Base-by-base conservation (phyloP, 768 basidiomycete genomes). In the Galerina sulciceps region DNA sequence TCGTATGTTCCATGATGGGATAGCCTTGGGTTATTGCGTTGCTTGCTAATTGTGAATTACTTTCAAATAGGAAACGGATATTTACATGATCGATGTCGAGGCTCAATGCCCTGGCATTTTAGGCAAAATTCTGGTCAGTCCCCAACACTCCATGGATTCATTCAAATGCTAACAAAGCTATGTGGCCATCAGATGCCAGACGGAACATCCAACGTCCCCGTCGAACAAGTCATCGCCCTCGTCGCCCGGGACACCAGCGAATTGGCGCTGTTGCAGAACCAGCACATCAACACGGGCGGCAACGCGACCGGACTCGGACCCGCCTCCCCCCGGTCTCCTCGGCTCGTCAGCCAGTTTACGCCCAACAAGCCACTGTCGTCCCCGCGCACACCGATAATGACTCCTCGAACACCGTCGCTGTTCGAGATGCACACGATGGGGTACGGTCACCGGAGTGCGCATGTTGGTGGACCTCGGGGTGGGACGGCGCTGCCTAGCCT, bases 91-190 rank as follows among this genome's bases (percentile, higher is more conserved):
- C 68, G 92, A 96, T 71, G 90, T 96, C 4, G 89, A 94, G 76
- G 92, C 93, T n/a, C 88, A 92, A 71, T 91, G 88, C 53, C 88
- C 94, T 65, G 94, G 94, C 52, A 75, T 95, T 22, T 73, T 96
- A 51, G 91, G 87, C 54, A 95, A 93, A 75, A 95, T 96, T 56
- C 69, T 96, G 62, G 90, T 93, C 66, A 50, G 88, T 76, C 31
- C 34, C n/a, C n/a, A n/a, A n/a, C n/a, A n/a, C n/a, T n/a, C n/a
- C n/a, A n/a, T n/a, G n/a, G n/a, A n/a, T n/a, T n/a, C n/a, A n/a
- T 20, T 10, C 8, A 14, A 37, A 44, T 4, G 45, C 10, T 18
- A 9, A 14, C 13, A 53, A 15, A 49, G 15, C 18, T 11, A 31
- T 13, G 46, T 36, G 11, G 20, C 17, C 11, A 40, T 4, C 70